A percentile compares a stretch with the other conserved stretches of the same genome.
Evolutionary conservation across 768 basidiomycete species (phyloP).

Genomic region (Leucocoprinus sp.): DNA sequence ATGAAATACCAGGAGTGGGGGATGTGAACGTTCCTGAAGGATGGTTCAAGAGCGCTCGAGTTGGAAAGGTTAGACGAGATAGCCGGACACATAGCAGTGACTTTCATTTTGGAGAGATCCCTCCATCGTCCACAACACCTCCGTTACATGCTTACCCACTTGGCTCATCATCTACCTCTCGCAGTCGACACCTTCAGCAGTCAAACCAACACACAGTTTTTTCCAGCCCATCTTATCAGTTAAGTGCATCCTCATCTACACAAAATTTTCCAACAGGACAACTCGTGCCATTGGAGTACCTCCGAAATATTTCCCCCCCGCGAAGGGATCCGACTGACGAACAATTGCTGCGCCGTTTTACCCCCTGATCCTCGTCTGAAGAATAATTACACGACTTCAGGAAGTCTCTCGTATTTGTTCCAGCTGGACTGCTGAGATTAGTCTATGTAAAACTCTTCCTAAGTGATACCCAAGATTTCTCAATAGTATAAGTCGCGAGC

Average conservation of each 20-base stretch:
- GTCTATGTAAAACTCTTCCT: conserved; percentile 2
- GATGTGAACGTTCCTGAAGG: conserved; percentile 65
- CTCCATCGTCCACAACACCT: conserved; percentile 19
- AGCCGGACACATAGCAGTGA: conserved; percentile 32
- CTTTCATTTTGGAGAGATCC: conserved; percentile 22
- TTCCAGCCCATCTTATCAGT: conserved; percentile 24
- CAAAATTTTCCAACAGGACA: conserved; percentile 26
- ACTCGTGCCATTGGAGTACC: conserved; percentile 58
- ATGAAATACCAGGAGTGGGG: conserved; percentile 58
- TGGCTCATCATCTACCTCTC: conserved; percentile 14
- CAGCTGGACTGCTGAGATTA: conserved; percentile 1
- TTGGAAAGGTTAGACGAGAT: conserved; percentile 52
- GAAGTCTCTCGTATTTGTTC: conserved; percentile 1
- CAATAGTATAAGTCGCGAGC: background rate
- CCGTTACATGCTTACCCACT: conserved; percentile 15
- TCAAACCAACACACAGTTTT: conserved; percentile 21
- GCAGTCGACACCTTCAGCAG: conserved; percentile 16
- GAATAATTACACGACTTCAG: background rate
- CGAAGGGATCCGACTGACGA: conserved; percentile 59
- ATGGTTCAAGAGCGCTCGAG: conserved; percentile 72
- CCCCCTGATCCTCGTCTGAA: conserved; percentile 18
- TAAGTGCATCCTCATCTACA: conserved; percentile 31
- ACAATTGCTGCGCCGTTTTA: conserved; percentile 52
- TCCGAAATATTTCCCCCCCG: conserved; percentile 45
- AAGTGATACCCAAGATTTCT: background rate